Conservation (phyloP, 306 rosid genomes). For the Medicago arabica region DNA sequence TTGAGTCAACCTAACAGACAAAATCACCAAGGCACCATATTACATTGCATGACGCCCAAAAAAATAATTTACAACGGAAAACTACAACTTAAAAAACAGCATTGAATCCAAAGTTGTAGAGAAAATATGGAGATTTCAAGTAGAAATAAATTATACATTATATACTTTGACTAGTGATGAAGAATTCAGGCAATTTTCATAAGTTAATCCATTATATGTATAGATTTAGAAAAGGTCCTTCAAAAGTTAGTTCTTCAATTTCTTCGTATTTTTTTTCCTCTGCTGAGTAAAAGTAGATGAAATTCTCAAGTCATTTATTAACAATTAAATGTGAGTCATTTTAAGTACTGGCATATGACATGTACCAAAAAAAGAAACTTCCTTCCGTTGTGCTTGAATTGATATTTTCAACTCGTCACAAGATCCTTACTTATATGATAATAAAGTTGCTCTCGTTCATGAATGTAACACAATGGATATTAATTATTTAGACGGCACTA, state of each 20-base stretch:
- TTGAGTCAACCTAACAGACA: slow-evolving; percentile 44
- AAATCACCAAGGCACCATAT: slow-evolving; percentile 16
- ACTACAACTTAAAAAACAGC: slow-evolving; percentile 1
- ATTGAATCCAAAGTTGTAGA: not conserved
- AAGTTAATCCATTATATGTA: not conserved
- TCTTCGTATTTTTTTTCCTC: not conserved
- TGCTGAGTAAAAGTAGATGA: not conserved
- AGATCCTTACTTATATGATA: not conserved
- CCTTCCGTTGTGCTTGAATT: not conserved
- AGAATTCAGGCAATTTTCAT: not conserved
- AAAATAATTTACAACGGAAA: not conserved
- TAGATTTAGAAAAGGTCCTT: not conserved
- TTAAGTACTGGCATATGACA: not conserved
- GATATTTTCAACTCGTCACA: not conserved
- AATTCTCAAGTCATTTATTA: not conserved
- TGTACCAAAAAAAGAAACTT: not conserved
- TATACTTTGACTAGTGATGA: not conserved
- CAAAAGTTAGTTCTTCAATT: not conserved
- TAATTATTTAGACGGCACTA: not conserved
- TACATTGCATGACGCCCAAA: slow-evolving; percentile 2
- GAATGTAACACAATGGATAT: not conserved
- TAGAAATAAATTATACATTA: not conserved
- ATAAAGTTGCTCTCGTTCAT: not conserved
- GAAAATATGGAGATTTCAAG: not conserved
- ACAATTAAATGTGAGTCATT: not conserved